phyloP scores from a whole-genome alignment of 768 basidiomycete species.

The Pisolithus tinctorius region DNA sequence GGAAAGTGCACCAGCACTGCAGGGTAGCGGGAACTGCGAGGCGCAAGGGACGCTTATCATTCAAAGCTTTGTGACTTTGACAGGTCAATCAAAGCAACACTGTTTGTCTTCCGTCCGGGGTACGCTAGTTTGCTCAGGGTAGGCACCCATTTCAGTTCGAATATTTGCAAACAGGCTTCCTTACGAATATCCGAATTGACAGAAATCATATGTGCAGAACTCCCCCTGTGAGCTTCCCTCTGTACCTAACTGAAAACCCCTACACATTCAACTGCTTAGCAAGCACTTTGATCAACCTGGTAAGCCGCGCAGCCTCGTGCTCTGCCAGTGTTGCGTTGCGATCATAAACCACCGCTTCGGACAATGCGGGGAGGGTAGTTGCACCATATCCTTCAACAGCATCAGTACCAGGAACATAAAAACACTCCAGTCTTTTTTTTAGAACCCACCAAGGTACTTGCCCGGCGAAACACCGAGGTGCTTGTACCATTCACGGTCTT shows the following conservation, averaged over 20 bases:
- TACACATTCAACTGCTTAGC: conserved; percentile 26
- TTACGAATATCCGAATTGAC: neutral
- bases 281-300: conserved; percentile 46
- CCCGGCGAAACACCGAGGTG: conserved; percentile 86
- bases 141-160: too few species aligned
- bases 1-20: too few species aligned
- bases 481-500: conserved; percentile 79
- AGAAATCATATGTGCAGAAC: neutral
- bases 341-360: conserved; percentile 70
- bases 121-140: too few species aligned
- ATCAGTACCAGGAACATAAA: neutral
- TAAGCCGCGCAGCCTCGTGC: conserved; percentile 54
- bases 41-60: too few species aligned
- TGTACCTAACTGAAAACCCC: neutral
- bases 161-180: too few species aligned
- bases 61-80: too few species aligned
- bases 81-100: too few species aligned
- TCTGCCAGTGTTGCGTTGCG: conserved; percentile 54
- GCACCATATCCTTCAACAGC: conserved; percentile 62
- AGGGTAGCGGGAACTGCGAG: too few species aligned
- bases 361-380: conserved; percentile 75
- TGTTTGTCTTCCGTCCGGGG: too few species aligned
- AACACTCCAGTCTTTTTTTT: neutral
- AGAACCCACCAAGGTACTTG: conserved; percentile 70
- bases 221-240: too few species aligned